These are phyloP conservation scores for Adansonia rubrostipa DNA, from an alignment of 441 rosid genomes.

Conservation along the genomic window DNA sequence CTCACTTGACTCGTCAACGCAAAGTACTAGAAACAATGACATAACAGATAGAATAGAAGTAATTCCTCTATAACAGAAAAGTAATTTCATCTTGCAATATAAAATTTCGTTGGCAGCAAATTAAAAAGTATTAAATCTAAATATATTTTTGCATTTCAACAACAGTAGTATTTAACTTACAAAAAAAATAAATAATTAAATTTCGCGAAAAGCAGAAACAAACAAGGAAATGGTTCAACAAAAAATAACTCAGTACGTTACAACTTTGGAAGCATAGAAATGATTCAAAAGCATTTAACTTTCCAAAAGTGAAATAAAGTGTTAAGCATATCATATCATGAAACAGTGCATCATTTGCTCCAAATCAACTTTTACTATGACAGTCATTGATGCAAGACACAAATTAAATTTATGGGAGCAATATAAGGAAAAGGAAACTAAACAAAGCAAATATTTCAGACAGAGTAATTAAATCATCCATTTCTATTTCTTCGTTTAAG, in stretches of 20 bases:
- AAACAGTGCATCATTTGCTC: slow-evolving; percentile 12
- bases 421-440: not conserved
- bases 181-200: not conserved
- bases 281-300: slow-evolving; percentile 19
- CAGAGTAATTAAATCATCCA: slow-evolving; percentile 1
- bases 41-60: not conserved
- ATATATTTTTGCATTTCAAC: not conserved
- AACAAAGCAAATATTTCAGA: not conserved
- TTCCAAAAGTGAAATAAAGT: slow-evolving; percentile 13
- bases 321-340: slow-evolving; percentile 1
- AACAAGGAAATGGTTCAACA: slow-evolving; percentile 7
- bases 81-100: not conserved
- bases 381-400: slow-evolving; percentile 4
- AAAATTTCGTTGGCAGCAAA: not conserved
- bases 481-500: slow-evolving; percentile 4
- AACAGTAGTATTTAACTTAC: not conserved
- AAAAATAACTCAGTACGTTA: not conserved
- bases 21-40: slow-evolving; percentile 19
- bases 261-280: slow-evolving; percentile 18
- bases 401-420: not conserved
- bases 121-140: not conserved
- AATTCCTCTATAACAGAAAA: not conserved
- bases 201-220: not conserved
- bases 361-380: slow-evolving; percentile 14
- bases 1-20: not conserved